These are phyloP conservation scores for Exsudoporus frostii DNA, from an alignment of 768 basidiomycete species.

Conservation along the genomic window DNA sequence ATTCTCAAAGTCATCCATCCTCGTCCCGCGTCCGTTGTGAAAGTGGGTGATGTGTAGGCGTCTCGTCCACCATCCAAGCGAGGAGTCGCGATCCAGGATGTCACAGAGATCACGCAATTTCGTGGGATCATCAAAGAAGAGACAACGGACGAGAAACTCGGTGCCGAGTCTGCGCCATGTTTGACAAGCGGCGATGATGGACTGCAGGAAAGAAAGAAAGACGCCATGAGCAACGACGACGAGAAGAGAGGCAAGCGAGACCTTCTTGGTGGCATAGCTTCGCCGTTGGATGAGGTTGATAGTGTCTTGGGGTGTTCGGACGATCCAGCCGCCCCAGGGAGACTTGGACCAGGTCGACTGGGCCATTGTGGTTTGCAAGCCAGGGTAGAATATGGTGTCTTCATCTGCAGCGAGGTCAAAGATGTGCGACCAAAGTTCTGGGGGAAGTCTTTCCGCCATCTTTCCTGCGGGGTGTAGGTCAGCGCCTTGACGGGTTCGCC, in stretches of 20 bases:
- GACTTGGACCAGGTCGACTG: slow-evolving; percentile 64
- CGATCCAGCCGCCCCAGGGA: slow-evolving; percentile 44
- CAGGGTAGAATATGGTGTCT: slow-evolving; percentile 60
- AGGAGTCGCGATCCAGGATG: slow-evolving; percentile 49
- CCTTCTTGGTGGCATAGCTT: slow-evolving; percentile 68
- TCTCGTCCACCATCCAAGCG: slow-evolving; percentile 67
- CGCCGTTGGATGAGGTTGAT: slow-evolving; percentile 54
- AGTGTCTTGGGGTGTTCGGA: slow-evolving; percentile 60
- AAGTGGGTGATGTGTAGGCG: slow-evolving; percentile 68
- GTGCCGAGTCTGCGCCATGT: slow-evolving; percentile 59
- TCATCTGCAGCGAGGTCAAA: slow-evolving; percentile 72
- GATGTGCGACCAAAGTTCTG: slow-evolving; percentile 67
- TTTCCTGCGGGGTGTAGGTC: background rate
- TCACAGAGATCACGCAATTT: slow-evolving; percentile 51
- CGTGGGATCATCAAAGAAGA: slow-evolving; percentile 62
- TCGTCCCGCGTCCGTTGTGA: slow-evolving; percentile 38
- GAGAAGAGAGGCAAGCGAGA: slow-evolving; percentile 14
- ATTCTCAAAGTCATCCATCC: slow-evolving; percentile 48
- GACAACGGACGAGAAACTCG: slow-evolving; percentile 65
- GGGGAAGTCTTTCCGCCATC: slow-evolving; percentile 48
- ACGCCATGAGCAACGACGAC: background rate
- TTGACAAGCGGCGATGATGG: slow-evolving; percentile 66
- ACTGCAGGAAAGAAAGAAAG: slow-evolving; percentile 34
- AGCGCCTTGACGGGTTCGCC: background rate
- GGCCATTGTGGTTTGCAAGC: slow-evolving; percentile 59